phyloP scores from a whole-genome alignment of 2,329 filamentous ascomycete genomes.

The Didymella sp. region DNA sequence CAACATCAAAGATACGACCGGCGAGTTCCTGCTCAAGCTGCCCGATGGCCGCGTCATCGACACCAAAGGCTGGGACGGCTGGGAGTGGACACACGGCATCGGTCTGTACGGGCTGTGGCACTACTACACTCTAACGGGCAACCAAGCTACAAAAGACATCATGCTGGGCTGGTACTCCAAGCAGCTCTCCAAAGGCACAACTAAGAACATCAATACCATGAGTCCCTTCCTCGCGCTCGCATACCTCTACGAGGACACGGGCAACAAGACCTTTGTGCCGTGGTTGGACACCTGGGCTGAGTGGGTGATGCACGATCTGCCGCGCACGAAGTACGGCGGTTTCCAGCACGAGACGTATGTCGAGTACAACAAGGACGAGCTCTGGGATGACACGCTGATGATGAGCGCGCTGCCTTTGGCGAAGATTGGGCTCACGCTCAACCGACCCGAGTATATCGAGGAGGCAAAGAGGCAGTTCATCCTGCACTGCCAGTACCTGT shows the following conservation, averaged over 20 bases:
- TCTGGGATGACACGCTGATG: slow-evolving; percentile 89
- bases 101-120: slow-evolving; percentile 83
- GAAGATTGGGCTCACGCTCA: slow-evolving; percentile 76
- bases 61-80: slow-evolving; percentile 83
- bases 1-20: slow-evolving; percentile 77
- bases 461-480: slow-evolving; percentile 82
- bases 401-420: slow-evolving; percentile 84
- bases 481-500: slow-evolving; percentile 79
- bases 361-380: slow-evolving; percentile 72
- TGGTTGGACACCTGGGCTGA: slow-evolving; percentile 85
- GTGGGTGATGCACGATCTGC: slow-evolving; percentile 80
- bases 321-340: slow-evolving; percentile 72
- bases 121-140: slow-evolving; percentile 76
- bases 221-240: slow-evolving; percentile 77
- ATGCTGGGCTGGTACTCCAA: slow-evolving; percentile 77
- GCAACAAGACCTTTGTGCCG: slow-evolving; percentile 71
- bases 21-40: slow-evolving; percentile 74
- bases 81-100: slow-evolving; percentile 84
- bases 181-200: slow-evolving; percentile 74
- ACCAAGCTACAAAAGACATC: slow-evolving; percentile 65
- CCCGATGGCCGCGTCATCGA: slow-evolving; percentile 78
- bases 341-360: slow-evolving; percentile 81
- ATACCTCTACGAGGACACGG: slow-evolving; percentile 77
- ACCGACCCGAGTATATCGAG: slow-evolving; percentile 74
- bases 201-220: slow-evolving; percentile 89